Base-by-base conservation (phyloP, 2,329 filamentous ascomycete species). In the Drechslerella coelobrocha region DNA sequence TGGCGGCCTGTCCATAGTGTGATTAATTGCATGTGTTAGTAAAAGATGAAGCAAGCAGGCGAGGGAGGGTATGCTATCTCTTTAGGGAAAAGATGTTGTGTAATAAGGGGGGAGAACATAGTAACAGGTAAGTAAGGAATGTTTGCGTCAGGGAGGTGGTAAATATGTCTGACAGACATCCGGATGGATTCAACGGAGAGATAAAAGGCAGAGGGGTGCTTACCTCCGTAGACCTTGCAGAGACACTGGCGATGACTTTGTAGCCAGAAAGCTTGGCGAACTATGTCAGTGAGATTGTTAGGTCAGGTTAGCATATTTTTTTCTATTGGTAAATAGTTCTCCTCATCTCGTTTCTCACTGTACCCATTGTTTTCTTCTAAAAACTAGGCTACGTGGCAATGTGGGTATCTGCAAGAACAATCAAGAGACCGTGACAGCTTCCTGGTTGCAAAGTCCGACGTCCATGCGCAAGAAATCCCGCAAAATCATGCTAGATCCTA, bases 231-330 rank as follows among this genome's bases (percentile, higher is more conserved):
- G 66, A 59, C 37, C 59, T 59, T 19, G 53, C 37, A 3, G 66
- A 71, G n/a, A 63, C 66, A 50, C 37, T 71, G 2, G 66, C 31
- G 51, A 71, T 63, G 24, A 71, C 66, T 53, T 63, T 71, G 66
- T 71, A 71, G 1, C 66, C 66, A 2, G 66, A 71, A 12, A 71
- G 23, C 27, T 71, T 71, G 14, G 59, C 60, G n/a, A 71, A 53
- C 66, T 71, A 51, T 60, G 37, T 37, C 14, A 14, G 14, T 29
- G 17, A 9, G 29, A 9, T n/a, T 23, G 9, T 10, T 19, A 29
- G 53, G 17, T 21, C 41, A 19, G 14, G 5, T 59, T 31, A 59
- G 54, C 12, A 8, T 4, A 45, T 14, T 14, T 10, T 10, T 14
- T 39, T n/a, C n/a, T 14, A 14, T 39, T n/a, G 34, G 34, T n/a